A percentile compares a stretch with the other conserved stretches of the same genome.
Evolutionary conservation across 768 basidiomycete genomes (phyloP).

Genomic region (Gymnopilus dilepis): DNA sequence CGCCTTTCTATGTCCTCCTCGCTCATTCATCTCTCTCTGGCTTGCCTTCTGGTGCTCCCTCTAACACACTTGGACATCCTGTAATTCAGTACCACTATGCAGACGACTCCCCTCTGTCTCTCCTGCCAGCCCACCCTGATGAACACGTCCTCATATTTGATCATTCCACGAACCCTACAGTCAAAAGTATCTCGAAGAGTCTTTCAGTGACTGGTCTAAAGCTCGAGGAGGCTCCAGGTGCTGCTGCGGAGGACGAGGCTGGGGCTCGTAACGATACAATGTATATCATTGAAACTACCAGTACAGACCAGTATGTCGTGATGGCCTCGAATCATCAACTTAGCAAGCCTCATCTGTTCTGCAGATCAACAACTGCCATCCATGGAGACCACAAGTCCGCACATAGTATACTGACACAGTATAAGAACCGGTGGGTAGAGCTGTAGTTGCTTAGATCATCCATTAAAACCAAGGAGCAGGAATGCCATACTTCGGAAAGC

Average conservation of each 20-base stretch:
- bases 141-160: conserved; percentile 81
- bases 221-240: conserved; percentile 76
- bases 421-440: conserved; percentile 63
- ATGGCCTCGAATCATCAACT: not conserved
- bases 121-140: conserved; percentile 62
- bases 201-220: conserved; percentile 62
- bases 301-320: conserved; percentile 54
- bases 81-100: conserved; percentile 82
- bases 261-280: conserved; percentile 65
- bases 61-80: conserved; percentile 66
- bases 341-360: not conserved
- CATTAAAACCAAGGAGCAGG: conserved; percentile 17
- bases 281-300: conserved; percentile 75
- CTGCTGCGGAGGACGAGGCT: conserved; percentile 55
- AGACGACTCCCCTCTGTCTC: conserved; percentile 73
- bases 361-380: conserved; percentile 27
- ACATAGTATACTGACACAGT: conserved; percentile 58
- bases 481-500: conserved; percentile 52
- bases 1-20: conserved; percentile 74
- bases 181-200: conserved; percentile 54
- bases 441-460: conserved; percentile 8
- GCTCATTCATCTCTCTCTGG: conserved; percentile 56
- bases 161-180: conserved; percentile 50
- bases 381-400: conserved; percentile 51
- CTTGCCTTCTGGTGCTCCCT: conserved; percentile 39